phyloP scores from a whole-genome alignment of 202 grass and related monocot genomes.

The Bolboschoenoplectus hybrid region DNA sequence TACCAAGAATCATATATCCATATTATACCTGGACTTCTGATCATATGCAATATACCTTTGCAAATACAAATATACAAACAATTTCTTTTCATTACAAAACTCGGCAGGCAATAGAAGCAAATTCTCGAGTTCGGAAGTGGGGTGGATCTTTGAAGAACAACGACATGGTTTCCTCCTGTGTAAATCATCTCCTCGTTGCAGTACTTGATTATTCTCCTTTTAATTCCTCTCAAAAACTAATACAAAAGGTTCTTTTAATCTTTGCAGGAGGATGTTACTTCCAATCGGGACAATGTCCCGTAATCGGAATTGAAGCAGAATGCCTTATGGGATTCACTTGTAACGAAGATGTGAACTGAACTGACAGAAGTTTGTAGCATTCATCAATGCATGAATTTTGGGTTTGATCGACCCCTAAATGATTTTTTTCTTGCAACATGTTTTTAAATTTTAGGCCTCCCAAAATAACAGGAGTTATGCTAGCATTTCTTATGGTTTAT shows the following conservation, averaged over 20 bases:
- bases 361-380: neutral
- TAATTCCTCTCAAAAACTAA: neutral
- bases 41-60: neutral
- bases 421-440: neutral
- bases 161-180: neutral
- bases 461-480: neutral
- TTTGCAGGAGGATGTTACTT: conserved; percentile 14
- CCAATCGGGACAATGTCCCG: neutral
- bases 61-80: neutral
- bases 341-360: neutral
- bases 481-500: neutral
- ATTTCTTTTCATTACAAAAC: neutral
- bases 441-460: neutral
- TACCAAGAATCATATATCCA: conserved; percentile 21
- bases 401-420: neutral
- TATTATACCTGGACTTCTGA: neutral
- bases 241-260: neutral
- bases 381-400: neutral
- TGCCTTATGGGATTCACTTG: neutral
- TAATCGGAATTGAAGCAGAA: neutral
- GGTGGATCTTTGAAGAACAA: conserved; percentile 45
- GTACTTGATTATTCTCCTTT: neutral
- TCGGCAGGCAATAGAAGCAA: conserved; percentile 52
- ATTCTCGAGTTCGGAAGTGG: conserved; percentile 70
- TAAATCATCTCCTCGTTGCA: neutral